Evolutionary conservation across 352 stramenopile genomes (phyloP).

Genomic region (Phytopythium delawarense): DNA sequence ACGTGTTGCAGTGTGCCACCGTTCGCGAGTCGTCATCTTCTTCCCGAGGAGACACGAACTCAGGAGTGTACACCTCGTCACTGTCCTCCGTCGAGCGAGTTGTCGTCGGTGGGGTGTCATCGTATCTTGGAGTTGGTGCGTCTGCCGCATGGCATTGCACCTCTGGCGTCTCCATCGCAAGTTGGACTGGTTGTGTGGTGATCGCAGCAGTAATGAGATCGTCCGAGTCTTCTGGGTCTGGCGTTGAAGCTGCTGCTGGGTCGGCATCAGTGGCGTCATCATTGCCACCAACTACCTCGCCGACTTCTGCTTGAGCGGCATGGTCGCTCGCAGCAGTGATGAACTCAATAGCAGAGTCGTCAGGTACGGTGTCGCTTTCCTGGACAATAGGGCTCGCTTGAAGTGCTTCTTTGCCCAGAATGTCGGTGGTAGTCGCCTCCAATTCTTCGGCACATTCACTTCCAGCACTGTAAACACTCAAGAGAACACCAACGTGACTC

Average conservation of each 20-base stretch:
- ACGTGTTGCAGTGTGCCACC: not conserved
- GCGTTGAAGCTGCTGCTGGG: not conserved
- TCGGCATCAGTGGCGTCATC: not conserved
- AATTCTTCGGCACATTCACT: no score
- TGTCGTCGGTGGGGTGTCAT: not conserved
- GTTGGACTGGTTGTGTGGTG: not conserved
- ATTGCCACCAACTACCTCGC: not conserved
- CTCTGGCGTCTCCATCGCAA: not conserved
- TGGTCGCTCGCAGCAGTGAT: no score
- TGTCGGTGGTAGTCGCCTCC: no score
- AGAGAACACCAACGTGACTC: no score
- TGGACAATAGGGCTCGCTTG: not conserved
- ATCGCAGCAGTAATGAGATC: not conserved
- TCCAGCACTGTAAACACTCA: no score
- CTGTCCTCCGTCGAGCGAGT: not conserved
- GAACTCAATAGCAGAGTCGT: not conserved
- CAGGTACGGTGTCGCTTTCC: not conserved
- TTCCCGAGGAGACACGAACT: conserved; percentile 1
- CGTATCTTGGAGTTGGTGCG: not conserved
- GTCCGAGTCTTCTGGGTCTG: not conserved
- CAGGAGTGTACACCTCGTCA: not conserved
- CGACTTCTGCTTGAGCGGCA: not conserved
- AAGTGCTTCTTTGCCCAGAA: no score
- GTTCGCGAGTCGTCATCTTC: conserved; percentile 4
- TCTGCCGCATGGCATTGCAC: no score